A percentile compares a stretch with the other conserved stretches of the same genome.
Evolutionary conservation across 139 green algal species (phyloP).

Genomic region (Tetratostichococcus sp.): DNA sequence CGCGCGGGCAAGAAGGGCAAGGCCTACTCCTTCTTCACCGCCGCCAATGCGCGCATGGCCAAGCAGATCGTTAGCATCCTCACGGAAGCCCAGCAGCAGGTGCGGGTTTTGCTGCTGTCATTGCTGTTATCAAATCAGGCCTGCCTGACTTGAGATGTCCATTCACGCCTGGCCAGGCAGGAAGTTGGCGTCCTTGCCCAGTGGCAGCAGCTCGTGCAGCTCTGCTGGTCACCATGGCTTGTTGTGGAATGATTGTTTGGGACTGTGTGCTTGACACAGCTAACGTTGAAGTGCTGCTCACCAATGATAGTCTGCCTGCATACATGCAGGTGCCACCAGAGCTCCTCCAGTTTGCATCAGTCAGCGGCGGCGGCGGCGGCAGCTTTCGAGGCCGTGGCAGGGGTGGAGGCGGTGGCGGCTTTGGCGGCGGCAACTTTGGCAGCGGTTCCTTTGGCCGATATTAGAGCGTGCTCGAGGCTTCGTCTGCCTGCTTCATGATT

Average conservation of each 20-base stretch:
- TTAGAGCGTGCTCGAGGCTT: not conserved
- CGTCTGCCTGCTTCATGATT: no score
- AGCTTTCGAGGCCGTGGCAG: not conserved
- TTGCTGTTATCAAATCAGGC: no score
- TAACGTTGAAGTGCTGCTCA: no score
- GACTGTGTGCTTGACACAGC: no score
- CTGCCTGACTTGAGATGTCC: no score
- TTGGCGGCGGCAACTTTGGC: not conserved
- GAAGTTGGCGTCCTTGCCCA: no score
- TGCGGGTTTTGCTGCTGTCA: constrained; percentile 4
- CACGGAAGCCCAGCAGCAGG: constrained; percentile 67
- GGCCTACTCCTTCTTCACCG: constrained; percentile 85
- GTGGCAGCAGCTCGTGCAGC: not conserved
- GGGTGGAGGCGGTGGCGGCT: not conserved
- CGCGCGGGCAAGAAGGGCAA: constrained; percentile 58
- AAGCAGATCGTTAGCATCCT: constrained; percentile 68
- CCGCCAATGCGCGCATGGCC: constrained; percentile 61
- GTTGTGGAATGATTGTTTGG: no score
- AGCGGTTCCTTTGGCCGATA: not conserved
- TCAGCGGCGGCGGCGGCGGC: constrained; percentile 22
- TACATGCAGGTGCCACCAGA: constrained; percentile 33
- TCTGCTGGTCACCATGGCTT: not conserved
- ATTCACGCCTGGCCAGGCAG: no score
- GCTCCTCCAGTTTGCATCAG: constrained; percentile 33
- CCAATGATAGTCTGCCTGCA: no score